Evolutionary conservation across 2,329 filamentous ascomycete species (phyloP).

Genomic region (Hymenoscyphus occultus): DNA sequence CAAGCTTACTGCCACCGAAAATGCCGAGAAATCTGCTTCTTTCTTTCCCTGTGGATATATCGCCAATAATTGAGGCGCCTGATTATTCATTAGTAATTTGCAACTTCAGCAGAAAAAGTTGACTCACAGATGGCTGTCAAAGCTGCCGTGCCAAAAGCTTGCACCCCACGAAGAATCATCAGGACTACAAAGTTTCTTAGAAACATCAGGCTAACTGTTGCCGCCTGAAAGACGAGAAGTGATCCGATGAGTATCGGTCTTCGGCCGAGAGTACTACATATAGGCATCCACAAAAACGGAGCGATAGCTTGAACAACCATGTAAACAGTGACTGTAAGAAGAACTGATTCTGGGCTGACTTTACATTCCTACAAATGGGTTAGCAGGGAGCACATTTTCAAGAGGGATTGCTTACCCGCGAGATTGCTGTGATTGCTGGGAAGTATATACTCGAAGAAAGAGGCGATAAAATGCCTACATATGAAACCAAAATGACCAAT

Average conservation of each 20-base stretch:
- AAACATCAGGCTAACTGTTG: conserved; percentile 45
- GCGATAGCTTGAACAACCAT: conserved; percentile 54
- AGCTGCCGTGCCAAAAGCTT: conserved; percentile 56
- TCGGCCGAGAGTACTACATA: conserved; percentile 52
- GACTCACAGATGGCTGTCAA: conserved; percentile 50
- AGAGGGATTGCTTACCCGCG: conserved; percentile 7
- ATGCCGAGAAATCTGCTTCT: conserved; percentile 63
- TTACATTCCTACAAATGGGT: conserved; percentile 11
- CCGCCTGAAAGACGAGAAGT: conserved; percentile 44
- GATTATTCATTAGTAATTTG: not conserved
- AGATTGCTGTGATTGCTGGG: conserved; percentile 18
- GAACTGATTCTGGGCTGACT: conserved; percentile 13
- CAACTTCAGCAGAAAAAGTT: not conserved
- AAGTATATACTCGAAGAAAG: conserved; percentile 26
- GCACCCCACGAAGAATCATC: conserved; percentile 52
- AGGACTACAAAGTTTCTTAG: conserved; percentile 43
- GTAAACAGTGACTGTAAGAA: conserved; percentile 24
- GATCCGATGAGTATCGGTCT: conserved; percentile 51
- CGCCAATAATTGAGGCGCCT: conserved; percentile 57
- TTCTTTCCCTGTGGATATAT: conserved; percentile 59
- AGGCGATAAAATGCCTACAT: conserved; percentile 24
- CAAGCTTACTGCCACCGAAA: conserved; percentile 31
- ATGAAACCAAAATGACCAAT: conserved; percentile 43
- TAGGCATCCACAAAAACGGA: conserved; percentile 44
- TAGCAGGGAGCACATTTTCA: not conserved